Percentiles rank a stretch among this genome's conserved stretches.
Evolutionary conservation across 805 yeast species (phyloP).

Genomic region (Alloascoidea hylecoeti): DNA sequence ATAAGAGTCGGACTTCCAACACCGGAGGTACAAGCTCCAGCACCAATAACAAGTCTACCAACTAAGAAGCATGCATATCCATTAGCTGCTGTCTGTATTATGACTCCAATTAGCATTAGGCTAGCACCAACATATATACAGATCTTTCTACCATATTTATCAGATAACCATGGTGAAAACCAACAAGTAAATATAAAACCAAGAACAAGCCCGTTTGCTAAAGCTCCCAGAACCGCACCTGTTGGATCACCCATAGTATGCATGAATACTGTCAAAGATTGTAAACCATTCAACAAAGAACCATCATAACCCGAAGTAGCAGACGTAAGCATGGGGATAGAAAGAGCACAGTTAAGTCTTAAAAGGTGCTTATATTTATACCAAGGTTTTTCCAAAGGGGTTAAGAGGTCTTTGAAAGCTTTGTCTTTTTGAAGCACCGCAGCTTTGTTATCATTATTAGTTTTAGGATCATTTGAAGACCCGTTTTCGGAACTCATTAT

Average conservation of each 20-base stretch:
- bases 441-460: too few relatives aligned
- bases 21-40: conserved; percentile 26
- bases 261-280: conserved; percentile 5
- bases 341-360: too few relatives aligned
- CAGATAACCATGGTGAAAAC: not conserved
- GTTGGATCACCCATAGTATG: conserved; percentile 3
- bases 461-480: too few relatives aligned
- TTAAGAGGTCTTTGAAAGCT: too few relatives aligned
- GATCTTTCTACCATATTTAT: conserved; percentile 3
- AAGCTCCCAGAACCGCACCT: conserved; percentile 7
- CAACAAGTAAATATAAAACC: not conserved
- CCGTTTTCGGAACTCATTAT: too few relatives aligned
- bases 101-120: too few relatives aligned
- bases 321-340: too few relatives aligned
- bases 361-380: too few relatives aligned
- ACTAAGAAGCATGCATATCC: conserved; percentile 25
- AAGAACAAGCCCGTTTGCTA: conserved; percentile 3
- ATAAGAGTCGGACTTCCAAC: conserved; percentile 34
- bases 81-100: too few relatives aligned
- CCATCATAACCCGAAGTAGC: conserved; percentile 8
- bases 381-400: too few relatives aligned
- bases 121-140: conserved; percentile 2
- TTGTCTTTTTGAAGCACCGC: too few relatives aligned
- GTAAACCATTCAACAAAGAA: conserved; percentile 6
- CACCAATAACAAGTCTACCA: conserved; percentile 33